Evolutionary conservation across 306 rosid genomes (phyloP).

Genomic region (Trifolium repens): DNA sequence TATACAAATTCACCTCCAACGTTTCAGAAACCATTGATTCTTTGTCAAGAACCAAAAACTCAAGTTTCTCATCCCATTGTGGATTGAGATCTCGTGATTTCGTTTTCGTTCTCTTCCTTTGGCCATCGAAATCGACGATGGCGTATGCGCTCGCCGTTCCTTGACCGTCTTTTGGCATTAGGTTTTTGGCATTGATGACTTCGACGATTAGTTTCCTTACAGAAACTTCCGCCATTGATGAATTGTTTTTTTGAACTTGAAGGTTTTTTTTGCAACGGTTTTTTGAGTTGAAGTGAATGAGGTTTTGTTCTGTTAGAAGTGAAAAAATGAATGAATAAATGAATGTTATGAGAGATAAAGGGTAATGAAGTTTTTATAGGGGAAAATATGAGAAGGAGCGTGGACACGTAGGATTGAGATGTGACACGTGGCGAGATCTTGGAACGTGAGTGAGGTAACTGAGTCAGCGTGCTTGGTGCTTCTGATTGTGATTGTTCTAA

Average conservation of each 20-base stretch:
- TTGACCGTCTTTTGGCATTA: slow-evolving; percentile 97
- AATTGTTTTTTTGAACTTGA: neutral
- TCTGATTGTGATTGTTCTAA: neutral
- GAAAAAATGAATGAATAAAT: neutral
- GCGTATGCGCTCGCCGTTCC: slow-evolving; percentile 97
- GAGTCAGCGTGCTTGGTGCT: slow-evolving; percentile 55
- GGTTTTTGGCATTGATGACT: slow-evolving; percentile 77
- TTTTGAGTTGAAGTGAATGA: neutral
- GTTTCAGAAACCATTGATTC: slow-evolving; percentile 62
- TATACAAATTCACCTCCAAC: slow-evolving; percentile 76
- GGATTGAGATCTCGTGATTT: slow-evolving; percentile 83
- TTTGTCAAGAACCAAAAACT: slow-evolving; percentile 63
- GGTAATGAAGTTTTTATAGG: neutral
- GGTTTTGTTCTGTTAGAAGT: neutral
- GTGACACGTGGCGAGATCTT: slow-evolving; percentile 48
- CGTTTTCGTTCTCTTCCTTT: slow-evolving; percentile 78
- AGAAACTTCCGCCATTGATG: slow-evolving; percentile 61
- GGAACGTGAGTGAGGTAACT: neutral
- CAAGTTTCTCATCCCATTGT: slow-evolving; percentile 85
- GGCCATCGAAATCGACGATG: slow-evolving; percentile 83
- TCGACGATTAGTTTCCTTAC: slow-evolving; percentile 72
- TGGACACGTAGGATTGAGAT: slow-evolving; percentile 44
- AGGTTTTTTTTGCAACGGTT: neutral
- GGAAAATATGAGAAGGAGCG: slow-evolving; percentile 52
- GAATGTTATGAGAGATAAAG: neutral